Evolutionary conservation across 176 grass and related monocot genomes (phyloP).

Genomic region (Ampelocalamus luodianensis): DNA sequence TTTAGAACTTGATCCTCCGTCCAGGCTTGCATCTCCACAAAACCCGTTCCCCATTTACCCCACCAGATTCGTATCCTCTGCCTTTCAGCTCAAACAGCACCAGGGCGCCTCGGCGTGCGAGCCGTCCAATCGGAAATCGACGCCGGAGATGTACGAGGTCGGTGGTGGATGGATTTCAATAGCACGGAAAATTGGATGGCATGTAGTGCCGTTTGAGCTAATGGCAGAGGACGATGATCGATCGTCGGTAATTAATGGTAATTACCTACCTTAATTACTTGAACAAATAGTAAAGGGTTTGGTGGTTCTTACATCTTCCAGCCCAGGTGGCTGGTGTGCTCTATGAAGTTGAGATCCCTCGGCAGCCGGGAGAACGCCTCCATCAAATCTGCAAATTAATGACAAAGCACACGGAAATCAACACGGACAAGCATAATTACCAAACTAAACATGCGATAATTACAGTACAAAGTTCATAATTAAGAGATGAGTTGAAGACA

Average conservation of each 20-base stretch:
- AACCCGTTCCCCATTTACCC: too few species aligned
- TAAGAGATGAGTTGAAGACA: neutral
- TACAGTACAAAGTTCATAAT: neutral
- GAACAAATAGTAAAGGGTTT: neutral
- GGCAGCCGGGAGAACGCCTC: slow-evolving; percentile 74
- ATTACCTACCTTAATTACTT: neutral
- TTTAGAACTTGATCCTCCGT: neutral
- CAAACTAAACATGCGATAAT: neutral
- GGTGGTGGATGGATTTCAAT: too few species aligned
- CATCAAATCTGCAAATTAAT: slow-evolving; percentile 77
- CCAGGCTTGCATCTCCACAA: neutral
- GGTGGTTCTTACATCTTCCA: slow-evolving; percentile 93
- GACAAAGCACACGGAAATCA: neutral
- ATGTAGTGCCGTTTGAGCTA: neutral
- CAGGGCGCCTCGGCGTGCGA: too few species aligned
- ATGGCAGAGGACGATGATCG: neutral
- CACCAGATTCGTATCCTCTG: too few species aligned
- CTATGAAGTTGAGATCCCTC: slow-evolving; percentile 90
- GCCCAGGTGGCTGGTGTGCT: slow-evolving; percentile 86
- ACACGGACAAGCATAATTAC: neutral
- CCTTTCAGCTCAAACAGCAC: too few species aligned
- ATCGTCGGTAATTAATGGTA: too few species aligned
- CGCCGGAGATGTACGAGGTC: neutral
- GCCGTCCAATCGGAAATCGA: neutral
- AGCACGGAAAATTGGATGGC: neutral